A percentile compares a stretch with the other conserved stretches of the same genome.
Conservation (phyloP, 768 basidiomycete genomes). For the Agaricus subrufescens region DNA sequence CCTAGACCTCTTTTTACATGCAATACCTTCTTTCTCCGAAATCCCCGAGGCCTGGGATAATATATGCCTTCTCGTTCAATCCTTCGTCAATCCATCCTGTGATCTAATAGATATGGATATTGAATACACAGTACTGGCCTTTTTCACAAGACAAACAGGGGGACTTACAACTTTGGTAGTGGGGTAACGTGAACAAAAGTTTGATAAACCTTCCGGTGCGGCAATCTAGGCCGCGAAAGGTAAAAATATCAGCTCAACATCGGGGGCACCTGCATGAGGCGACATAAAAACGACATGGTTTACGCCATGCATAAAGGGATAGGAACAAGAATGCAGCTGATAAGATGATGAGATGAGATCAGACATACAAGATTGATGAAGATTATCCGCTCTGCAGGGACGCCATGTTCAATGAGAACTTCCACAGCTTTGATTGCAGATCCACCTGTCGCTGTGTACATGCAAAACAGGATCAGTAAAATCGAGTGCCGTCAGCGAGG, state of each 20-base stretch:
- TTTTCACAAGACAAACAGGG: neutral
- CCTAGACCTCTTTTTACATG: neutral
- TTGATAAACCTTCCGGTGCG: constrained; percentile 83
- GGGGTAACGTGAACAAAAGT: constrained; percentile 75
- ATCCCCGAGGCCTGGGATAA: constrained; percentile 94
- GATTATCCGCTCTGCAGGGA: constrained; percentile 91
- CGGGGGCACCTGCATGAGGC: too few relatives aligned
- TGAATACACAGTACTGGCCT: neutral
- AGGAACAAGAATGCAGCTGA: constrained; percentile 1
- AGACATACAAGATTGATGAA: constrained; percentile 82
- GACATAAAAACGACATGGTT: too few relatives aligned
- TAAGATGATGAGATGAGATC: neutral
- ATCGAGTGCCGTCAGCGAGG: neutral
- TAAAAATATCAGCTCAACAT: too few relatives aligned
- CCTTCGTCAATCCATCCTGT: constrained; percentile 96
- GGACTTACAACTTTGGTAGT: constrained; percentile 67
- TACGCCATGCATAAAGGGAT: neutral
- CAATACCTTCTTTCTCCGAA: constrained; percentile 85
- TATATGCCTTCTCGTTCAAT: constrained; percentile 86
- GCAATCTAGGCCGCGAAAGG: constrained; percentile 53
- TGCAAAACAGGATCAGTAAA: neutral
- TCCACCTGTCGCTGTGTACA: constrained; percentile 76
- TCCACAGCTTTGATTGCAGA: constrained; percentile 98
- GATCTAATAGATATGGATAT: constrained; percentile 43
- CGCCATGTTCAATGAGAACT: constrained; percentile 85